Evolutionary conservation across 164 flowering plant genomes (phyloP), one percentile per base, ranked within the genome.

Genomic region (Taxillus chinensis): DNA sequence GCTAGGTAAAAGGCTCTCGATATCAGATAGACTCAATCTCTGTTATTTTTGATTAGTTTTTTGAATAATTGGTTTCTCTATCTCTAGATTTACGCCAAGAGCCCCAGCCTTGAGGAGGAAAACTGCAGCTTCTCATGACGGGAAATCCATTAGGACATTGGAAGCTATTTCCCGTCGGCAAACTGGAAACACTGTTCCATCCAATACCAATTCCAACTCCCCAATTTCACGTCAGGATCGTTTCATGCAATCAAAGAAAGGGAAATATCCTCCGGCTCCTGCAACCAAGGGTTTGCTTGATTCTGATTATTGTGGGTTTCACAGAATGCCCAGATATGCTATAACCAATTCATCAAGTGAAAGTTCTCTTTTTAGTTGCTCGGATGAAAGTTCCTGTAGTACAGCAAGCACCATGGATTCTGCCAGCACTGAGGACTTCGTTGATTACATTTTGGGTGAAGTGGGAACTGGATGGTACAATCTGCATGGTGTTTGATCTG

Each of bases 301-400:
- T n/a, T 2, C 27, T 0, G 27, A 27, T 27, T 27, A 27, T 27
- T 0, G 27, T 27, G 27, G 27, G 27, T 27, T 27, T 27, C 27
- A 27, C 27, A 27, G 27, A 27, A 27, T 27, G 27, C 27, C 63
- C 41, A 76, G 63, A 52, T 67, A 38, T 61, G 13, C 62, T 39
- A 10, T 57, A 49, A 55, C 67, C 37, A 71, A 56, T 57, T 84
- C 90, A 37, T 83, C 83, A 6, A 90, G 97, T 64, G 97, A 90
- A 60, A 82, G 68, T 17, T 85, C 97, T 53, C 83, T 87, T 5
- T 64, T 88, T 60, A 83, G 89, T 80, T 79, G 83, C 73, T 92
- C 98, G 0, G 97, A 90, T 61, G 89, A 82, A 75, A 83, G 84
- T 41, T 88, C 98, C 5, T 83, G 81, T 69, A 85, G 92, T 55